Evolutionary conservation across 2,329 filamentous ascomycete species (phyloP), one percentile per base, ranked within the genome.

Genomic region (Biscogniauxia mediterranea): DNA sequence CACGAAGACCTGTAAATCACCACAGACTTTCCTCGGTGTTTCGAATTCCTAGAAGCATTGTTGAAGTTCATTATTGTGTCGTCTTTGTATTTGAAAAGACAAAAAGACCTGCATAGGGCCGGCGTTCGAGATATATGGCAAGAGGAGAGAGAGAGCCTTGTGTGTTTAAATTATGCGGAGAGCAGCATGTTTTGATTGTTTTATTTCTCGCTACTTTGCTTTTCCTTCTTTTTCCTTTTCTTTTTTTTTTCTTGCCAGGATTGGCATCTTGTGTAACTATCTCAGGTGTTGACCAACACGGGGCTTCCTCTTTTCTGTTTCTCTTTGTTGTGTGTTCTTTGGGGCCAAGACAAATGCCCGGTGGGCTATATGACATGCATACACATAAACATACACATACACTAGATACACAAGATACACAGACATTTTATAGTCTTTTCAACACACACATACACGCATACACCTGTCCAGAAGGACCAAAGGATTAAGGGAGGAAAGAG

Each of bases 121-220:
- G 70, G 70, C 70, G 70, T 71, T 70, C 54, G 58, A 63, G 64
- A 68, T 64, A 60, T 57, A 62, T 65, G 67, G 65, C 63, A 57
- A 65, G 61, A 64, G 55, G 59, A 59, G 64, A 58, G 59, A 61
- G 52, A 63, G 60, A 62, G 64, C 63, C 54, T 64, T 63, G 64
- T 69, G 56, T 62, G 60, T 61, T 62, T 59, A 60, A 61, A 21
- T 61, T 66, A 58, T 59, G 28, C 23, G 38, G 21, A 7, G 54
- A 46, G 32, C 28, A 55, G 17, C 17, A 17, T 60, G 20, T 55
- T 60, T 66, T 64, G 63, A 19, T 56, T 32, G 28, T 6, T 32
- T 32, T 32, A n/a, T 9, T 32, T 32, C 28, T 32, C 7, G 23
- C 28, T 13, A 6, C 3, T 63, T 52, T 57, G 65, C 61, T 67